Base-by-base conservation (phyloP, 2,329 filamentous ascomycete species). In the Fusarium dimerum region DNA sequence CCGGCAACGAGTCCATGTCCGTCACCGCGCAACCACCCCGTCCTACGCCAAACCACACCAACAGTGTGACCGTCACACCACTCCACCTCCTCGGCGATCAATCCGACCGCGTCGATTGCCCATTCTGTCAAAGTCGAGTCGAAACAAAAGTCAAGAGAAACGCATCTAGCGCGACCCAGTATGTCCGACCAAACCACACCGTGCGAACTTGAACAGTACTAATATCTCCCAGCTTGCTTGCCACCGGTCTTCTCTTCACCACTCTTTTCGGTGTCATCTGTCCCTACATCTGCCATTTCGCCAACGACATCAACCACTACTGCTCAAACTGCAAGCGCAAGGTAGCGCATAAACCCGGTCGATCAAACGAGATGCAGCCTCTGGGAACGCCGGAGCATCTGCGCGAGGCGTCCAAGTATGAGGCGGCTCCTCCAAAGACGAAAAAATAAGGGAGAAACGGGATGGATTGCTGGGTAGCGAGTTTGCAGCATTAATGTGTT, bases 331-430 rank as follows among this genome's bases (percentile, higher is more conserved):
- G 64, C 48, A 46, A 45, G 10, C 63, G 62, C 47, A 67, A 64
- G 26, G 63, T 66, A 10, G 64, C 64, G 5, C 44, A 51, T 41
- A 46, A 52, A 41, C 20, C 53, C 17, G 49, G 48, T 4, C 55
- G 57, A 16, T 16, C 41, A 17, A 52, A 50, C 2, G 4, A 55
- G 8, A 64, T 66, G 60, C 34, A 52, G 18, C 45, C 55, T 3
- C 45, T 64, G 8, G 64, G 64, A 5, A 66, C 64, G 15, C 64
- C 64, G 5, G 64, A 65, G 11, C 64, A 66, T 42, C 17, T 66
- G 12, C 49, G 64, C 11, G 52, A 66, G 38, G 48, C 52, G 6
- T 66, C 64, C 7, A 65, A 51, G 30, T 66, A 60, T 30, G 55
- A 59, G 12, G 45, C 52, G 3, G 57, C 59, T 3, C 43, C 47